phyloP scores from a whole-genome alignment of 2,329 filamentous ascomycete genomes.

The Botrytis sinoallii region DNA sequence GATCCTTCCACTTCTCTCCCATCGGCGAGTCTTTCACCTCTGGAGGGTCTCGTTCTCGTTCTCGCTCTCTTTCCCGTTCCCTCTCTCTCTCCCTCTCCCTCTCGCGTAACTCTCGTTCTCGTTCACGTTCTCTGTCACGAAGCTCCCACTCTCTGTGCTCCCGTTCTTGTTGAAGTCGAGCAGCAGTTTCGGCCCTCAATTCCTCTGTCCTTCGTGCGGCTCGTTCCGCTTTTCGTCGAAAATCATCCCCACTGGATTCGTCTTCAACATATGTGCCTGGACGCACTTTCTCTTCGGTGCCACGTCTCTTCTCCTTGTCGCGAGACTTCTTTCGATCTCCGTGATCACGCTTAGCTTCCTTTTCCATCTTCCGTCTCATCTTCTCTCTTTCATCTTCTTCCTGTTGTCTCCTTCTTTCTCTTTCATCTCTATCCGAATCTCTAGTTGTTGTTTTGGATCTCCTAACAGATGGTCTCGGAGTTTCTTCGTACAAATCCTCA shows the following conservation, averaged over 20 bases:
- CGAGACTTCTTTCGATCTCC: conserved; percentile 36
- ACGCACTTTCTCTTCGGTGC: conserved; percentile 34
- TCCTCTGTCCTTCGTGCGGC: conserved; percentile 30
- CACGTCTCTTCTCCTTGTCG: conserved; percentile 43
- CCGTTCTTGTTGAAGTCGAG: conserved; percentile 17
- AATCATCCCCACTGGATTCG: conserved; percentile 30
- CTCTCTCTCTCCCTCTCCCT: neutral
- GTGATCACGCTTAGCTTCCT: conserved; percentile 35
- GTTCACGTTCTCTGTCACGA: neutral
- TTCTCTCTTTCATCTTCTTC: conserved; percentile 36
- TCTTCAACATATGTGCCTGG: conserved; percentile 31
- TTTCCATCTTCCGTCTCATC: conserved; percentile 34
- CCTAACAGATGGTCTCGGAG: conserved; percentile 37
- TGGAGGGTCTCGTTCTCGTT: conserved; percentile 13
- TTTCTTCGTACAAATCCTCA: conserved; percentile 51
- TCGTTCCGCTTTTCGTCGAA: conserved; percentile 30
- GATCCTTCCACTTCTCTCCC: conserved; percentile 30
- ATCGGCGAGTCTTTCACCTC: conserved; percentile 23
- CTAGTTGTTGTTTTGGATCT: conserved; percentile 33
- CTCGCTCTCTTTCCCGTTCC: neutral
- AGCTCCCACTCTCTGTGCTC: conserved; percentile 14
- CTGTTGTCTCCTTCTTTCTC: conserved; percentile 36
- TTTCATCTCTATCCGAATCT: conserved; percentile 35
- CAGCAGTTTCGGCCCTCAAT: conserved; percentile 19
- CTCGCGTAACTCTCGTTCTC: neutral